These are phyloP conservation scores for Ophiostoma quercus DNA, from an alignment of 2,329 filamentous ascomycete genomes.

Conservation along the genomic window DNA sequence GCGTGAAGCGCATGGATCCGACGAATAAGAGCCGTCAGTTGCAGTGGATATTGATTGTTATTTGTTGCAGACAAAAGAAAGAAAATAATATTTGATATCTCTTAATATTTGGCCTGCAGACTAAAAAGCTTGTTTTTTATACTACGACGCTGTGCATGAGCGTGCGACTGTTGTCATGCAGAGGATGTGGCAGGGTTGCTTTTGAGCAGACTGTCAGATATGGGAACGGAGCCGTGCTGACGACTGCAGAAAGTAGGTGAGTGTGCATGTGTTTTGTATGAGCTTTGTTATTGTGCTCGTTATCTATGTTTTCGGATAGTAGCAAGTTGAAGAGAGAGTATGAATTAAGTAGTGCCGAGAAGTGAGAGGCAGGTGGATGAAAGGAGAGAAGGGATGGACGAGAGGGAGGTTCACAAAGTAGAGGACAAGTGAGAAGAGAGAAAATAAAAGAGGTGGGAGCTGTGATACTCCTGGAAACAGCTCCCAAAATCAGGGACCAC, in stretches of 20 bases:
- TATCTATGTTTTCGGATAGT: neutral
- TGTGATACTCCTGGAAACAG: neutral
- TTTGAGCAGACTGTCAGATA: neutral
- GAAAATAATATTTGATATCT: neutral
- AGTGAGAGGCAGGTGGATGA: neutral
- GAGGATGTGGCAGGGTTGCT: neutral
- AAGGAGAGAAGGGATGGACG: neutral
- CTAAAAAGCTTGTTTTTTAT: slow-evolving; percentile 10
- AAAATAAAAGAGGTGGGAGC: neutral
- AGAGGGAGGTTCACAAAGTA: neutral
- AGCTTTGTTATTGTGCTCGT: neutral
- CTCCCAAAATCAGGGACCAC: neutral
- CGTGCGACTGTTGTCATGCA: slow-evolving; percentile 1
- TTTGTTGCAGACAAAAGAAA: neutral
- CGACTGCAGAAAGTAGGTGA: neutral
- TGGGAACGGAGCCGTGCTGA: neutral
- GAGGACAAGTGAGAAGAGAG: neutral
- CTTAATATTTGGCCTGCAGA: neutral
- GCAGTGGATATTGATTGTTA: neutral
- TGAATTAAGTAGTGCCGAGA: no score
- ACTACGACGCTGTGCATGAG: neutral
- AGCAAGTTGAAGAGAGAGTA: neutral
- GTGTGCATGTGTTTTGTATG: no score
- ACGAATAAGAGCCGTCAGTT: neutral
- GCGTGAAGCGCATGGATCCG: neutral